Evolutionary conservation across 768 basidiomycete genomes (phyloP).

Genomic region (Panaeolus papilionaceus): DNA sequence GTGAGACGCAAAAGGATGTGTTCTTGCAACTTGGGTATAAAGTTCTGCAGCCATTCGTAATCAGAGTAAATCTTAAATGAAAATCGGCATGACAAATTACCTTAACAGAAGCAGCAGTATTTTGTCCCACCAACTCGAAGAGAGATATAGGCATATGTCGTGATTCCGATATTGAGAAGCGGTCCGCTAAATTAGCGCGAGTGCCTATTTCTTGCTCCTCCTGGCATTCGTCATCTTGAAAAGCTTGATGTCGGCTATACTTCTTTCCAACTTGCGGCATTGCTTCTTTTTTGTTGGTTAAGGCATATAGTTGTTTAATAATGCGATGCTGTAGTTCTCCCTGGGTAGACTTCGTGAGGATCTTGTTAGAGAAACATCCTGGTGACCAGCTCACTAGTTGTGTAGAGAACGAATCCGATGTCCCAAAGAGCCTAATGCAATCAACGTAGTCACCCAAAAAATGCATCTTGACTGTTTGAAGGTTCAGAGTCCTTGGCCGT

Average conservation of each 20-base stretch:
- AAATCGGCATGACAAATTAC: not conserved
- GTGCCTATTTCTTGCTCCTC: not conserved
- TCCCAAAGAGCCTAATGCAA: constrained; percentile 37
- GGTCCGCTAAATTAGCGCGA: not conserved
- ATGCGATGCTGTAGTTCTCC: constrained; percentile 49
- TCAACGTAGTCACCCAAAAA: constrained; percentile 31
- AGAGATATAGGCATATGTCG: not conserved
- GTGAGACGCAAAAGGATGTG: no score
- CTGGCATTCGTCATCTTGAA: not conserved
- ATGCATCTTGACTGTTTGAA: constrained; percentile 38
- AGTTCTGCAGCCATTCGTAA: no score
- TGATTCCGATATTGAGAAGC: not conserved
- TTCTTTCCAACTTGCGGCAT: constrained; percentile 35
- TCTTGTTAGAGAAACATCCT: constrained; percentile 19
- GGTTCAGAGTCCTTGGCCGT: constrained; percentile 32
- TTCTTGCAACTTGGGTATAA: no score
- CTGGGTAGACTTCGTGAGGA: constrained; percentile 27
- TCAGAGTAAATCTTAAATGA: no score
- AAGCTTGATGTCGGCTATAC: not conserved
- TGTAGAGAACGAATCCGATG: constrained; percentile 47
- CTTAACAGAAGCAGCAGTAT: not conserved
- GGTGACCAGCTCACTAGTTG: constrained; percentile 40
- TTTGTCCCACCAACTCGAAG: not conserved
- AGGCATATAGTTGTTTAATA: constrained; percentile 43
- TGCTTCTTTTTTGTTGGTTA: constrained; percentile 41